These are phyloP conservation scores for Solanum appendiculatum DNA, from an alignment of 257 asterid genomes.

Conservation along the genomic window DNA sequence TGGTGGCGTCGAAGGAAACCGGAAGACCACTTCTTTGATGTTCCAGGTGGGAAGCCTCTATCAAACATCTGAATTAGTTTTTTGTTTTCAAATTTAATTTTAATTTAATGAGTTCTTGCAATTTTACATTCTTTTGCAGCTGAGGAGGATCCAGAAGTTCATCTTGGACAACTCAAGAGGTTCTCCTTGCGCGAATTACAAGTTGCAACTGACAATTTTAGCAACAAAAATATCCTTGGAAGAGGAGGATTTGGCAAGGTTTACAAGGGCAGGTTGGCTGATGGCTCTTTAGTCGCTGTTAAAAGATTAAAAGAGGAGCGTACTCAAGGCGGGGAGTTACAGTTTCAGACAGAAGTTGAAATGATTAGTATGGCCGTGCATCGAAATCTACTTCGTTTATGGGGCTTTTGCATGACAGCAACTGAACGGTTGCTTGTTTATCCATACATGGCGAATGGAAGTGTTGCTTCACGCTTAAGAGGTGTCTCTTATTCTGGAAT, in stretches of 20 bases:
- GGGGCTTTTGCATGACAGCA: constrained; percentile 92
- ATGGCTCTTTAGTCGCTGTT: constrained; percentile 79
- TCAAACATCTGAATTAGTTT: background rate
- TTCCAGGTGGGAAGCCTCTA: constrained; percentile 60
- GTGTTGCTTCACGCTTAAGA: constrained; percentile 95
- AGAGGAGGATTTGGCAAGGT: constrained; percentile 91
- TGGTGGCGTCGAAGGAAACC: constrained; percentile 67
- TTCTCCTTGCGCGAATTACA: constrained; percentile 80
- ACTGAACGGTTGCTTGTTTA: constrained; percentile 90
- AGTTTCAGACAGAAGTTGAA: constrained; percentile 92
- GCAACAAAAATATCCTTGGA: constrained; percentile 64
- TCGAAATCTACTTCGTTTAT: constrained; percentile 68
- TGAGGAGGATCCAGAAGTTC: constrained; percentile 95
- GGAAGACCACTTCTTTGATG: constrained; percentile 83
- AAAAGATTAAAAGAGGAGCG: constrained; percentile 90
- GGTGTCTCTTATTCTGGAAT: constrained; percentile 26
- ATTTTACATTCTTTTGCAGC: constrained; percentile 35
- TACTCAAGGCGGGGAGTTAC: constrained; percentile 75
- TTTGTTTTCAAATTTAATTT: background rate
- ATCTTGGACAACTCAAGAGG: constrained; percentile 83
- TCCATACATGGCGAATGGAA: constrained; percentile 89
- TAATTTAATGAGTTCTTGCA: background rate
- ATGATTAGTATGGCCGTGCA: constrained; percentile 94
- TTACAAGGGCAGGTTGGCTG: constrained; percentile 84
- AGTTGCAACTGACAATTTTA: constrained; percentile 70